These are phyloP conservation scores for Zychaea mexicana DNA, from an alignment of 371 early-diverging fungal species.

Conservation along the genomic window DNA sequence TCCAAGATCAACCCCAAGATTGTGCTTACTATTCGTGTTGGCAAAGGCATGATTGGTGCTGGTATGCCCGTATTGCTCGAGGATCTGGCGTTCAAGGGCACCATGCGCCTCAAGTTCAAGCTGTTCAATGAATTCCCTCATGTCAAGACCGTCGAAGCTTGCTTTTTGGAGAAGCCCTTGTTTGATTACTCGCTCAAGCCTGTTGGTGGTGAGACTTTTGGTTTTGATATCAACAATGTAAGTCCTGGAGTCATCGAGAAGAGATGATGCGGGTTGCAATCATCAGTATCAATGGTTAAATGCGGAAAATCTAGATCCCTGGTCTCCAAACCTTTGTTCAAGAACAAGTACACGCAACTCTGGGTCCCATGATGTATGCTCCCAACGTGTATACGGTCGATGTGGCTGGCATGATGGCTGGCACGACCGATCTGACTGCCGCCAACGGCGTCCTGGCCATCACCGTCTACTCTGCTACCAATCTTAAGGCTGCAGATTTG, in stretches of 20 bases:
- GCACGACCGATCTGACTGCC: conserved; percentile 51
- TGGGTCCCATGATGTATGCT: conserved; percentile 85
- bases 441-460: conserved; percentile 87
- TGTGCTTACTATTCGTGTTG: conserved; percentile 88
- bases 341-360: conserved; percentile 78
- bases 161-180: conserved; percentile 87
- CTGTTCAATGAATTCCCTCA: conserved; percentile 89
- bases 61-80: conserved; percentile 93
- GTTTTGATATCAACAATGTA: conserved; percentile 83
- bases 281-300: background rate
- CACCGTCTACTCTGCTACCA: conserved; percentile 75
- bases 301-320: conserved; percentile 61
- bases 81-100: conserved; percentile 90
- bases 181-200: conserved; percentile 97
- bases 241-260: conserved; percentile 10
- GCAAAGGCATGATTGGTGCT: conserved; percentile 87
- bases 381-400: conserved; percentile 87
- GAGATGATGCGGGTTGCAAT: background rate
- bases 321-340: conserved; percentile 81
- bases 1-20: conserved; percentile 91
- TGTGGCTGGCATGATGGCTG: conserved; percentile 83
- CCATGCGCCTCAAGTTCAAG: conserved; percentile 80
- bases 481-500: conserved; percentile 81
- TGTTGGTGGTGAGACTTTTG: conserved; percentile 86
- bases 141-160: conserved; percentile 87